phyloP scores from a whole-genome alignment of 2,329 filamentous ascomycete species.

The Graphiopsis chlorocephala region DNA sequence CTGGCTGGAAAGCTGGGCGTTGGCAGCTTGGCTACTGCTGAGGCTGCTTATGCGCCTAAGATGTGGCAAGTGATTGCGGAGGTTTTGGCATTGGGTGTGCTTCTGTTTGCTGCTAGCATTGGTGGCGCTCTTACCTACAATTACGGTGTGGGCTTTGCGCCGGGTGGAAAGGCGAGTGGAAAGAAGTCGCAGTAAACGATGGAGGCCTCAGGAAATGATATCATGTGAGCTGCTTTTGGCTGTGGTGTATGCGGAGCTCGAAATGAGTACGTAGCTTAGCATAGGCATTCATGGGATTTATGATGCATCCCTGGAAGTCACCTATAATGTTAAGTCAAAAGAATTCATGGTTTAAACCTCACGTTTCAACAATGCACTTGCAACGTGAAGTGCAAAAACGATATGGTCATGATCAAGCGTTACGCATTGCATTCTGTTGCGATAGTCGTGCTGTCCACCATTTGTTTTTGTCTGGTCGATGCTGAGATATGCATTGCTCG shows the following conservation, averaged over 20 bases:
- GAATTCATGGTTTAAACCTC: neutral
- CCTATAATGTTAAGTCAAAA: slow-evolving; percentile 2
- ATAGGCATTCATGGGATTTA: neutral
- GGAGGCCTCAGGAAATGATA: neutral
- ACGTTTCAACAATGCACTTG: neutral
- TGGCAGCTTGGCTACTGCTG: slow-evolving; percentile 20
- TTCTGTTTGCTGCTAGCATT: slow-evolving; percentile 42
- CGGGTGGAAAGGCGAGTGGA: slow-evolving; percentile 23
- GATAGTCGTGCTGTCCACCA: slow-evolving; percentile 6
- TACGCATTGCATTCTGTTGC: slow-evolving; percentile 2
- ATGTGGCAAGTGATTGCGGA: slow-evolving; percentile 39
- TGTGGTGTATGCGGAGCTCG: neutral
- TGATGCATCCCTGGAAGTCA: neutral
- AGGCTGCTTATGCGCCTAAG: slow-evolving; percentile 36
- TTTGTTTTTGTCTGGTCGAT: neutral
- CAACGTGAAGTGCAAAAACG: neutral
- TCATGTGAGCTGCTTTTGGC: neutral
- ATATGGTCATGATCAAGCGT: slow-evolving; percentile 7
- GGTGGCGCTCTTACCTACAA: slow-evolving; percentile 46
- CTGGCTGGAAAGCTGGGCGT: slow-evolving; percentile 30
- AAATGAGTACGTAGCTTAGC: neutral
- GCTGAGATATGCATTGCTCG: neutral
- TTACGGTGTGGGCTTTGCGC: slow-evolving; percentile 45
- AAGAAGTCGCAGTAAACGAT: slow-evolving; percentile 27
- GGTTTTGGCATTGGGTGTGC: slow-evolving; percentile 34